phyloP scores from a whole-genome alignment of 2,329 filamentous ascomycete genomes.

The Diplocarpon rosae region DNA sequence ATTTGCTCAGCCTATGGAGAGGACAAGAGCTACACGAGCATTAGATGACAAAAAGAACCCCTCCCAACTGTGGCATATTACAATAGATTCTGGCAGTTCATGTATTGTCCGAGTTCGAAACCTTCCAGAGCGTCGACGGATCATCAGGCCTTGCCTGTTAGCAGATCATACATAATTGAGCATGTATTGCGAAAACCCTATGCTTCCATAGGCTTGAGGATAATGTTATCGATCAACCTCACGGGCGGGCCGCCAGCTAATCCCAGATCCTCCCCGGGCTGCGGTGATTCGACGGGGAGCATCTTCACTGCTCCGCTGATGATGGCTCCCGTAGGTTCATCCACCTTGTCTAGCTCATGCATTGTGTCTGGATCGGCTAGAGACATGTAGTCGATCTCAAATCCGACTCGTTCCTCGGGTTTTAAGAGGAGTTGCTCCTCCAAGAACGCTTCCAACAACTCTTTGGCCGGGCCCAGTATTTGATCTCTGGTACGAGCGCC shows the following conservation, averaged over 20 bases:
- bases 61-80: too few species aligned
- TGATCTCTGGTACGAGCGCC: slow-evolving; percentile 44
- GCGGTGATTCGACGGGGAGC: slow-evolving; percentile 62
- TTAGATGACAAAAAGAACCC: too few species aligned
- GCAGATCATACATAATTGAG: too few species aligned
- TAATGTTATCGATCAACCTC: slow-evolving; percentile 87
- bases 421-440: slow-evolving; percentile 45
- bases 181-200: slow-evolving; percentile 1
- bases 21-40: too few species aligned
- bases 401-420: slow-evolving; percentile 51
- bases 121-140: too few species aligned
- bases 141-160: neutral
- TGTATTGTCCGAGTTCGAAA: too few species aligned
- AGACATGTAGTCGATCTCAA: too few species aligned
- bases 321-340: slow-evolving; percentile 62
- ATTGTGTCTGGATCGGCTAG: too few species aligned
- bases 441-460: too few species aligned
- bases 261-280: slow-evolving; percentile 68
- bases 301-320: slow-evolving; percentile 88
- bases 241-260: slow-evolving; percentile 63
- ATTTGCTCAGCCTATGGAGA: too few species aligned
- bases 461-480: slow-evolving; percentile 52
- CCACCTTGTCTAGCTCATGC: slow-evolving; percentile 63
- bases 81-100: too few species aligned
- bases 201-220: slow-evolving; percentile 40